Evolutionary conservation across 192 early-diverging fungal genomes (phyloP), one percentile per base, ranked within the genome.

Genomic region (Mortierella alpina): DNA sequence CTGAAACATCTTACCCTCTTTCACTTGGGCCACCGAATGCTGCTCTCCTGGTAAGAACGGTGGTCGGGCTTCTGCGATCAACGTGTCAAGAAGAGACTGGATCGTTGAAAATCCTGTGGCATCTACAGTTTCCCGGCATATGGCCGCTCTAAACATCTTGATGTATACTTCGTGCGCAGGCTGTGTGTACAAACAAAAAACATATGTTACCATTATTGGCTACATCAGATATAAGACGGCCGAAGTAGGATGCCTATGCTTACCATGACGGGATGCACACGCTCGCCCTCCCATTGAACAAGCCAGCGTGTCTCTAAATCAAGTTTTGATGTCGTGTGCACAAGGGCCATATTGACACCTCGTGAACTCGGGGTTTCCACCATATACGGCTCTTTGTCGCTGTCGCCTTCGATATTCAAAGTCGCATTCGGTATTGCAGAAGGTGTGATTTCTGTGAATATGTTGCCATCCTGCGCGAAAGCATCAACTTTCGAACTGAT

Each of bases 271-370:
- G 69, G 70, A 39, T 63, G 70, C 0, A 63, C 44, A 13, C 77
- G 65, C 39, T 80, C 77, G 12, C 70, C 70, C 20, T 80, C 70
- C 77, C 77, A 80, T 41, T 80, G 77, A 17, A 71, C 70, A 7
- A 80, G 69, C 77, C 77, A 80, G 1, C 77, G 69, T 8, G 77
- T 80, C 66, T 80, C 70, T 12, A 80, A 39, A 44, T 80, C 77
- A 18, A 80, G 52, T 15, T 46, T 72, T 12, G 60, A 58, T 0
- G 77, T 80, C 47, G 77, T 67, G 23, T 80, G 69, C 23, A 80
- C 65, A 12, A 80, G 65, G 4, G 70, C 51, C 69, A 80, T 80
- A n/a, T 67, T 67, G n/a, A 72, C 65, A 42, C 69, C 51, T 11
- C 22, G 15, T 45, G 70, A 63, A 23, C 60, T 72, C 8, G 53